Base-by-base conservation (phyloP, 2,329 filamentous ascomycete species). In the Aspergillus costaricaensis region DNA sequence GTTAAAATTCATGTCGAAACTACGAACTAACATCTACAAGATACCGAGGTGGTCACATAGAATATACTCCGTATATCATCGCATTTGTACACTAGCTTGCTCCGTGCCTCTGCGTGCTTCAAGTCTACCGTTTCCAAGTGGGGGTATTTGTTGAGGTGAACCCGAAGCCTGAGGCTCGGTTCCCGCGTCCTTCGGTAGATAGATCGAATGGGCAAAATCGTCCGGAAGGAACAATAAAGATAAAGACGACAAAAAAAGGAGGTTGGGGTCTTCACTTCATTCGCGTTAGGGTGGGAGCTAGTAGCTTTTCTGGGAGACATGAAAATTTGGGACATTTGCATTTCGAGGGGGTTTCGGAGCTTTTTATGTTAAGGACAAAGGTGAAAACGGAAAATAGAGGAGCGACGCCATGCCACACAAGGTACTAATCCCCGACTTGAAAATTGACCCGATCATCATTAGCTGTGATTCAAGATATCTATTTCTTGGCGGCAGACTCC, bases 401-500 rank as follows among this genome's bases (percentile, higher is more conserved):
- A 66, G 70, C 69, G 67, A 74, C 69, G 70, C 71, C 72, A 75
- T 72, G 68, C 73, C 73, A 75, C 73, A 75, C 68, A 72, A 64
- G 70, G 70, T 66, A 72, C 70, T 70, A 72, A 69, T 68, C 65
- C 71, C 67, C 67, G 67, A 71, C 68, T 64, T 67, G 68, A 72
- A 73, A 74, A 74, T 72, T 69, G 68, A 74, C 73, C 72, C 69
- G 68, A 75, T 75, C 73, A 73, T 75, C 74, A 76, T 75, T 72
- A 74, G 64, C 66, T 70, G 69, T 69, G 67, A 71, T 72, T 73
- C 71, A 77, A 36, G 32, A 36, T 68, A 72, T 77, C 75, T 81
- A 81, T 79, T 81, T 79, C 74, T 81, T 85, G 69, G 82, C 76
- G 64, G 79, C 79, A 66, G 85, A 83, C 62, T 86, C 86, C 72